These are phyloP conservation scores for Hyaloscypha variabilis DNA, from an alignment of 495 filamentous ascomycete genomes.

Conservation along the genomic window DNA sequence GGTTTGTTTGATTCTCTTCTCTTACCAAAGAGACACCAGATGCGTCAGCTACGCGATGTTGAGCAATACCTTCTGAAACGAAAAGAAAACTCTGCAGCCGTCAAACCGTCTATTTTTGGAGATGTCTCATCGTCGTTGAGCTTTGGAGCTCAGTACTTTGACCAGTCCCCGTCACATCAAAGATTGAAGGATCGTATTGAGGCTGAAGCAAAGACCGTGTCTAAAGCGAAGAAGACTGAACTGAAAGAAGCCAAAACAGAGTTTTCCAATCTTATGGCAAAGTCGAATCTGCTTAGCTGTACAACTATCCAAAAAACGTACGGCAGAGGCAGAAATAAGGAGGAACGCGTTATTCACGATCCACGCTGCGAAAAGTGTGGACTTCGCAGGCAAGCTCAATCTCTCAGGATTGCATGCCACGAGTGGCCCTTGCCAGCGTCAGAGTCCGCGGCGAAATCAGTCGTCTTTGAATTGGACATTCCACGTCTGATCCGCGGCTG, in stretches of 20 bases:
- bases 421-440: conserved; percentile 63
- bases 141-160: conserved; percentile 60
- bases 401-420: conserved; percentile 51
- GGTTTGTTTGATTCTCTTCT: conserved; percentile 50
- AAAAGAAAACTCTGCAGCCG: conserved; percentile 14
- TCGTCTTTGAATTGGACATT: conserved; percentile 59
- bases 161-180: conserved; percentile 48
- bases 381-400: conserved; percentile 30
- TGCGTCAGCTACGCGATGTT: conserved; percentile 48
- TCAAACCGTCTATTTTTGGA: conserved; percentile 39
- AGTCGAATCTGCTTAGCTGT: no score
- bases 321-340: no score
- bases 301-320: no score
- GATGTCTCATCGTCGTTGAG: conserved; percentile 31
- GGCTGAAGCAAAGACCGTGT: conserved; percentile 32
- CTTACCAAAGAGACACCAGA: conserved; percentile 48
- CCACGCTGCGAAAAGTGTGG: conserved; percentile 37
- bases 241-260: no score
- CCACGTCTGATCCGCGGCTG: conserved; percentile 50
- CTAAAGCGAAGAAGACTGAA: conserved; percentile 47
- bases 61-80: conserved; percentile 54
- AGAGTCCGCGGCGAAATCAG: conserved; percentile 40
- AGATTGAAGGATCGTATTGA: conserved; percentile 43
- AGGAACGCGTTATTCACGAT: conserved; percentile 20
- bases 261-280: no score